Evolutionary conservation across 176 grass and related monocot genomes (phyloP), one percentile per base, ranked within the genome.

Genomic region (Hordeum vulgare): DNA sequence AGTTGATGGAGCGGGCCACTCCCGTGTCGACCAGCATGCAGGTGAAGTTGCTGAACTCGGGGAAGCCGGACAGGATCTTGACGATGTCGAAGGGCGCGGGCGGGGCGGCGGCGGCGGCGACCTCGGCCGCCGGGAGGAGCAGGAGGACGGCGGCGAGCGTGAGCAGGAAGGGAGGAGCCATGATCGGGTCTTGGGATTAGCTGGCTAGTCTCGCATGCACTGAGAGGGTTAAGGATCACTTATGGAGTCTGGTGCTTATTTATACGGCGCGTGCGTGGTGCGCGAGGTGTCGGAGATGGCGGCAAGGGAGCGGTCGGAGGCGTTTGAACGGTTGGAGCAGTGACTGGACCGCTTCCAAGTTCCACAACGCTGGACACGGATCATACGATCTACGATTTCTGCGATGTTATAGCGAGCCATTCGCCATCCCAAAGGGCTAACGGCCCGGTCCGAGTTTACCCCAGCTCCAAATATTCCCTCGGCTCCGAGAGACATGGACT

Each of bases 31-130:
- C 47, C 59, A 97, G 87, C 74, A 91, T 73, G 37, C 29, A 23
- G 75, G 82, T 97, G 60, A 91, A 78, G 75, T 37, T 11, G 59
- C 74, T 35, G 59, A 88, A 91, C 42, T 89, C 91, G 25, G 89
- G 60, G 84, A 65, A 90, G 13, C 17, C 75, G 7, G 62, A 11
- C 6, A 97, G 91, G 94, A 88, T 66, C 49, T 72, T 40, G 21
- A 83, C 75, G 24, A 97, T 78, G 68, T 91, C 59, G 79, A 90
- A 71, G 10, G 85, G 71, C 24, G 34, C 76, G 31, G 74, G 49
- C 49, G 39, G 7, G 12, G 65, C 9, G 35, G 15, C 40, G 40
- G 36, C 1, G 66, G 23, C n/a, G 9, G 18, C 15, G 7, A 4
- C 41, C 41, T 7, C 24, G 3, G 24, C 14, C 11, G 70, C 70